Evolutionary conservation across 2,329 filamentous ascomycete species (phyloP).

Genomic region (Hymenoscyphus infarciens): DNA sequence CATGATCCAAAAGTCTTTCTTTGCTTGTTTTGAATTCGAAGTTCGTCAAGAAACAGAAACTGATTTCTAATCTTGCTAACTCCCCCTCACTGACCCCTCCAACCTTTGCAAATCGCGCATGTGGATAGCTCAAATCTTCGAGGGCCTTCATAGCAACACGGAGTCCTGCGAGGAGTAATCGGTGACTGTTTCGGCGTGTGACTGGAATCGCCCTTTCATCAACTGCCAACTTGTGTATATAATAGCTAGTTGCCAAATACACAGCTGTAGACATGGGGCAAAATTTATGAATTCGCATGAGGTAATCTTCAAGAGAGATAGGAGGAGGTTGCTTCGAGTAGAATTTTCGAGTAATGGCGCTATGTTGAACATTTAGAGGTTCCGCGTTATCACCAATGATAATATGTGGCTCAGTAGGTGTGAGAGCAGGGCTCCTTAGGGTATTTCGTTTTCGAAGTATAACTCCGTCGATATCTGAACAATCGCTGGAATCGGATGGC

Average conservation of each 20-base stretch:
- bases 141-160: slow-evolving; percentile 89
- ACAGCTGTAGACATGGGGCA: slow-evolving; percentile 93
- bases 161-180: slow-evolving; percentile 77
- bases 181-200: slow-evolving; percentile 80
- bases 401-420: slow-evolving; percentile 47
- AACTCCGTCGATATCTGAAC: slow-evolving; percentile 50
- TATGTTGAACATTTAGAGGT: slow-evolving; percentile 73
- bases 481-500: slow-evolving; percentile 25
- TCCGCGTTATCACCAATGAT: slow-evolving; percentile 67
- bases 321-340: slow-evolving; percentile 84
- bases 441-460: slow-evolving; percentile 45
- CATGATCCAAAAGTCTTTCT: slow-evolving; percentile 50
- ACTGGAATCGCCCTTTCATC: slow-evolving; percentile 75
- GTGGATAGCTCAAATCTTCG: slow-evolving; percentile 88
- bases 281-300: slow-evolving; percentile 80
- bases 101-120: slow-evolving; percentile 78
- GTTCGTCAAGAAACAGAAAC: slow-evolving; percentile 80
- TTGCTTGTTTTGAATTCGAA: slow-evolving; percentile 71
- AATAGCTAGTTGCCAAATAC: slow-evolving; percentile 83
- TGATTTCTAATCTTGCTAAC: slow-evolving; percentile 81
- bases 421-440: slow-evolving; percentile 24
- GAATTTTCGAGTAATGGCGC: slow-evolving; percentile 86
- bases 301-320: slow-evolving; percentile 79
- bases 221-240: slow-evolving; percentile 79
- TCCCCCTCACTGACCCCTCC: slow-evolving; percentile 83